Evolutionary conservation across 306 rosid species (phyloP), one percentile per base, ranked within the genome.

Genomic region (Styphnolobium japonicum): DNA sequence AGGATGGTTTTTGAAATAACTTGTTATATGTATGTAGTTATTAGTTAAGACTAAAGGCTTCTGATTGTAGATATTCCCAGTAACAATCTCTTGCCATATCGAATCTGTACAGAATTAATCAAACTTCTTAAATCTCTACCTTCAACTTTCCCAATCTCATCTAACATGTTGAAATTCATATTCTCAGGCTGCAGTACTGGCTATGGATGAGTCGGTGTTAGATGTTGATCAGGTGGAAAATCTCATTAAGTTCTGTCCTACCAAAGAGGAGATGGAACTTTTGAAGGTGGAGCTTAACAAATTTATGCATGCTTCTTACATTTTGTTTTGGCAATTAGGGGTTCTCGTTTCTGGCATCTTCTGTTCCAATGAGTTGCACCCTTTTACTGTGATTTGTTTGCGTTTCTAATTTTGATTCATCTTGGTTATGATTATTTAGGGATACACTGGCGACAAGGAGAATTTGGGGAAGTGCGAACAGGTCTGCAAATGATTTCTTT

Each of bases 251-350:
- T 91, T 89, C 89, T 92, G 98, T 81, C 97, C 97, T 37, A 92
- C 98, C 66, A 94, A 92, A 85, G 98, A 95, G 80, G 98, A 94
- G 85, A 94, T 94, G 95, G 98, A 94, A 57, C 95, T 91, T 81
- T 82, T 85, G 78, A 85, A 78, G 98, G 98, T 95, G 81, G 76
- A 68, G 73, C 75, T 73, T 83, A 34, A 46, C 43, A 67, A 42
- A 53, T 63, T 56, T 63, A 51, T 74, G 43, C 45, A 55, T 81
- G 42, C 29, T 64, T 75, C 49, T 77, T 60, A 31, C 67, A 66
- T 80, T 65, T 64, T 46, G 37, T 68, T 52, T 29, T 36, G 48
- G 18, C 55, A 36, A 73, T 76, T 61, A 67, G 18, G 85, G 45
- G 22, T 70, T 70, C 71, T 67, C 27, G 42, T 42, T 65, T 36